Evolutionary conservation across 1,139 yeast species (phyloP).

Genomic region (Ogataea hybrid): DNA sequence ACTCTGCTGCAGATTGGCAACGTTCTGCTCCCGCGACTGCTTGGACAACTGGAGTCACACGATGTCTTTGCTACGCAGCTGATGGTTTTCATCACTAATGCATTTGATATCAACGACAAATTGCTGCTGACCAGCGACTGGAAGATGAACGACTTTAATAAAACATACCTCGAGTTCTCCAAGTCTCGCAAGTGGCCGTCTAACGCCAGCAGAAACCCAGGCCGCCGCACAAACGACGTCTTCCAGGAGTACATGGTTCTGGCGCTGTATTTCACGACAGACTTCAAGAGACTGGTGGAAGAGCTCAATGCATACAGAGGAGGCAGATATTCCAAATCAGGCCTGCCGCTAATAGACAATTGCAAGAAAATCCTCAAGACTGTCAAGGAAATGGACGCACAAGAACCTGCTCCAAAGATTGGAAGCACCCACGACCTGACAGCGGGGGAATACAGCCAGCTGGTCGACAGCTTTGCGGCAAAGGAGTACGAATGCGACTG

Average conservation of each 20-base stretch:
- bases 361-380: slow-evolving; percentile 14
- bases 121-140: slow-evolving; percentile 27
- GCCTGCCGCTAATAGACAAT: slow-evolving; percentile 13
- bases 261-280: slow-evolving; percentile 18
- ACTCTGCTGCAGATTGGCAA: slow-evolving; percentile 29
- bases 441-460: slow-evolving; percentile 4
- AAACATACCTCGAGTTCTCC: slow-evolving; percentile 14
- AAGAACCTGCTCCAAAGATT: slow-evolving; percentile 5
- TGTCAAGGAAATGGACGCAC: slow-evolving; percentile 15
- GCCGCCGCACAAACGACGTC: slow-evolving; percentile 11
- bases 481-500: slow-evolving; percentile 26
- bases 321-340: slow-evolving; percentile 10
- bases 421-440: not conserved
- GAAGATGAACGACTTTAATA: slow-evolving; percentile 20
- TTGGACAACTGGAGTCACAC: slow-evolving; percentile 19
- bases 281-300: slow-evolving; percentile 16
- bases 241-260: slow-evolving; percentile 20
- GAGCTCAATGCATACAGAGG: slow-evolving; percentile 15
- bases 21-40: slow-evolving; percentile 21
- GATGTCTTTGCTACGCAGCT: slow-evolving; percentile 23
- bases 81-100: slow-evolving; percentile 21
- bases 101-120: slow-evolving; percentile 30
- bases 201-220: slow-evolving; percentile 7
- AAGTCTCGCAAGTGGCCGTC: slow-evolving; percentile 19
- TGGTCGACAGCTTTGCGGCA: slow-evolving; percentile 10